phyloP scores from a whole-genome alignment of 1,284 basidiomycete species.

The Trametes hirsuta region DNA sequence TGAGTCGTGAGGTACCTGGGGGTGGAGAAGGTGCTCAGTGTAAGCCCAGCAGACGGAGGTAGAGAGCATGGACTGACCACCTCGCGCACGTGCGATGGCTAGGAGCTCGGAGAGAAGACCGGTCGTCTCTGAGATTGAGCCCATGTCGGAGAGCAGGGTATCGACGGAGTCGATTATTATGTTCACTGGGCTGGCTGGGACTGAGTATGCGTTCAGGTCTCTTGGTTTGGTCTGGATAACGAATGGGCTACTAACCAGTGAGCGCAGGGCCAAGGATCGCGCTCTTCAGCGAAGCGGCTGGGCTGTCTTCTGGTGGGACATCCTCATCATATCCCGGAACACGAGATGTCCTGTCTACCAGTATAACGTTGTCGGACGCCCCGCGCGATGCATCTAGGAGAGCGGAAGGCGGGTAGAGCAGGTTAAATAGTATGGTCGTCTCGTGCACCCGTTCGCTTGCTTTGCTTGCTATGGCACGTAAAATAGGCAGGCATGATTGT shows the following conservation, averaged over 20 bases:
- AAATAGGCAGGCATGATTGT: constrained; percentile 63
- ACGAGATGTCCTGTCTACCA: constrained; percentile 55
- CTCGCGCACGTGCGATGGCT: constrained; percentile 44
- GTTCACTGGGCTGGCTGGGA: constrained; percentile 47
- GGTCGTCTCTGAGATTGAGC: constrained; percentile 56
- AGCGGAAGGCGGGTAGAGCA: constrained; percentile 59
- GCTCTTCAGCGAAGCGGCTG: constrained; percentile 7
- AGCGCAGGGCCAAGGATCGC: constrained; percentile 49
- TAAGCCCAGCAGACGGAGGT: not conserved
- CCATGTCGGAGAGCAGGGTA: constrained; percentile 58
- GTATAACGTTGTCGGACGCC: constrained; percentile 36
- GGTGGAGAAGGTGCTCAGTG: not conserved
- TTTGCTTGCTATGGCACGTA: constrained; percentile 32
- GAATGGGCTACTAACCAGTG: constrained; percentile 42
- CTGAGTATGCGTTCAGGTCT: constrained; percentile 27
- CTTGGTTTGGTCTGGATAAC: not conserved
- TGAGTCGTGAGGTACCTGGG: constrained; percentile 63
- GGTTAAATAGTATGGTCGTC: constrained; percentile 55
- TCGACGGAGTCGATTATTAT: constrained; percentile 73
- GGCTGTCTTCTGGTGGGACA: constrained; percentile 30
- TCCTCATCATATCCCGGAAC: constrained; percentile 57
- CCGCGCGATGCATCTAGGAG: constrained; percentile 35
- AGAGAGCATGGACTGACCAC: constrained; percentile 42
- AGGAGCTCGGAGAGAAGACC: constrained; percentile 53
- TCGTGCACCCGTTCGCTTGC: constrained; percentile 15